phyloP scores from a whole-genome alignment of 257 asterid genomes.

The Fraxinus pennsylvanica region DNA sequence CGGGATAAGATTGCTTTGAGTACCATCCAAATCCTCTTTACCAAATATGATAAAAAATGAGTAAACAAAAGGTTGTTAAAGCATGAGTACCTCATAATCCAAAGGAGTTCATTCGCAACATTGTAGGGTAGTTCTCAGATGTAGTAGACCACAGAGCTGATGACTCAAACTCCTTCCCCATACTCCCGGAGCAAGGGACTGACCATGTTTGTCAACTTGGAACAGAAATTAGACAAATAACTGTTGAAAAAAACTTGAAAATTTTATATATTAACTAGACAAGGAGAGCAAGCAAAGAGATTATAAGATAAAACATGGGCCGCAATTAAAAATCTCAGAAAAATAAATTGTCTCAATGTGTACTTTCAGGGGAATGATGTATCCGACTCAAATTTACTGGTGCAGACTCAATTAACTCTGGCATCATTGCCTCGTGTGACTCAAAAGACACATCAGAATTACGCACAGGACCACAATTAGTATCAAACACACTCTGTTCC shows the following conservation, averaged over 20 bases:
- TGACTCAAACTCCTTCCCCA: background rate
- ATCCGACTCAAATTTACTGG: conserved; percentile 48
- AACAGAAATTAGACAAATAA: conserved; percentile 29
- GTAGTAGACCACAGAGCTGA: background rate
- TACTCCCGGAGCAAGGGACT: background rate
- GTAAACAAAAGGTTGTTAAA: background rate
- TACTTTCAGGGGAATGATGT: conserved; percentile 99
- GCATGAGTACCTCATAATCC: background rate
- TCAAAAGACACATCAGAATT: conserved; percentile 52
- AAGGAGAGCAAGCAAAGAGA: conserved; percentile 48
- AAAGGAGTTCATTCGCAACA: background rate
- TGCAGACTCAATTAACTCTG: conserved; percentile 62
- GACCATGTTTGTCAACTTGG: conserved; percentile 21
- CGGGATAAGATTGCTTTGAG: no score
- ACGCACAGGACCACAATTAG: conserved; percentile 50
- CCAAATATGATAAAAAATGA: background rate
- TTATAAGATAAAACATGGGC: conserved; percentile 30
- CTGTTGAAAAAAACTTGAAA: conserved; percentile 23
- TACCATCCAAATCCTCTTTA: no score
- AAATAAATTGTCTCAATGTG: conserved; percentile 91
- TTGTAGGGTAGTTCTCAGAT: background rate
- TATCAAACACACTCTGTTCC: conserved; percentile 45
- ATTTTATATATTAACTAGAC: conserved; percentile 51
- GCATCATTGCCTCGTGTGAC: conserved; percentile 38
- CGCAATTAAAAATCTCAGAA: conserved; percentile 57